Conservation (phyloP, 2,329 filamentous ascomycete species). For the Thielaviopsis euricoi region DNA sequence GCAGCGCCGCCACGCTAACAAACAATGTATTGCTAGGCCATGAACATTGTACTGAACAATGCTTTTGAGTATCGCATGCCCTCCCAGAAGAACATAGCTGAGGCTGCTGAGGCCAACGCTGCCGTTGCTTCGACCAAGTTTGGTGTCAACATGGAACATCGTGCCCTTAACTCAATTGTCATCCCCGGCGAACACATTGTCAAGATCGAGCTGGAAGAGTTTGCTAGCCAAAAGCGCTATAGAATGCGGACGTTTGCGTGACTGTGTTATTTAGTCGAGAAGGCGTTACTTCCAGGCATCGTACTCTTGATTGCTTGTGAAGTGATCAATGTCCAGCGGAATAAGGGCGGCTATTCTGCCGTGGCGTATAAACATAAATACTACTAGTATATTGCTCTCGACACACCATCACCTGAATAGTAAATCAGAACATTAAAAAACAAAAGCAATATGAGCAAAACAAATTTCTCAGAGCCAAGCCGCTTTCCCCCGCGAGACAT, state of each 20-base stretch:
- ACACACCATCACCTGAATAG: background rate
- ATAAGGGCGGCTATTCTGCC: background rate
- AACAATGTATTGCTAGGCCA: constrained; percentile 39
- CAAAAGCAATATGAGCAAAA: background rate
- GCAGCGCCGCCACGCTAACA: background rate
- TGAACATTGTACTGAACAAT: constrained; percentile 70
- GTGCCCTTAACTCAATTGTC: constrained; percentile 79
- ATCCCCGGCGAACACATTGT: constrained; percentile 73
- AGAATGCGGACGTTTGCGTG: constrained; percentile 1
- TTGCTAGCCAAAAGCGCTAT: constrained; percentile 34
- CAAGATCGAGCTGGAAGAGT: constrained; percentile 78
- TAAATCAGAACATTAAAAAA: background rate
- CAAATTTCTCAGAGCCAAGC: background rate
- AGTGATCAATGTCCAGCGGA: background rate
- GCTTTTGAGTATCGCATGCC: constrained; percentile 84
- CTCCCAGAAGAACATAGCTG: constrained; percentile 27
- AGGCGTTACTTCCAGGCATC: background rate
- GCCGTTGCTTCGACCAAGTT: background rate
- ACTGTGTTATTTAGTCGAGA: constrained; percentile 3
- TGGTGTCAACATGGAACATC: constrained; percentile 11
- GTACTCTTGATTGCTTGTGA: background rate
- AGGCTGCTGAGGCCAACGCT: background rate
- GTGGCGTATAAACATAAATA: no score
- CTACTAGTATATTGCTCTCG: no score
- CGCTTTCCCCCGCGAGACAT: no score